Evolutionary conservation across 2,329 filamentous ascomycete species (phyloP).

Genomic region (Scopulariopsis brevicaulis): DNA sequence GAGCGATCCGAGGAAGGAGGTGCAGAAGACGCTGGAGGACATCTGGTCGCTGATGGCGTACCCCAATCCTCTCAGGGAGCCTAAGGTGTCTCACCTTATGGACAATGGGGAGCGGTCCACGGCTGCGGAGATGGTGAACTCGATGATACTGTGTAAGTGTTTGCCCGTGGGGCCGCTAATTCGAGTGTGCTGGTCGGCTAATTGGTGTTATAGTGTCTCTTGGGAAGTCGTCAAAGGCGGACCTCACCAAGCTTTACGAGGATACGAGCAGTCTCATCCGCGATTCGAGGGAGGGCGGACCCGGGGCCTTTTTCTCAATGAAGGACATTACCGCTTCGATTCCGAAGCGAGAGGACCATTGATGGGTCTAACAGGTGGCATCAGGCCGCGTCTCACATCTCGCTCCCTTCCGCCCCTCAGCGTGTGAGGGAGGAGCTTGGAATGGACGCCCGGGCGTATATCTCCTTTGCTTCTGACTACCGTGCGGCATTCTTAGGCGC

Average conservation of each 20-base stretch:
- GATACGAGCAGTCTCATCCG: conserved; percentile 82
- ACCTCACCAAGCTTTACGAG: conserved; percentile 73
- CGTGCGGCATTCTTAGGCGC: too few species aligned
- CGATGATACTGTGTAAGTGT: conserved; percentile 73
- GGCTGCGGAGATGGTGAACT: conserved; percentile 89
- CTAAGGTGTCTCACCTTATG: conserved; percentile 65
- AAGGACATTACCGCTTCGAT: conserved; percentile 32
- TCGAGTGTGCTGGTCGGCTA: conserved; percentile 8
- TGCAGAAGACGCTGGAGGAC: conserved; percentile 64
- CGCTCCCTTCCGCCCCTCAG: not conserved
- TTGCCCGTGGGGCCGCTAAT: not conserved
- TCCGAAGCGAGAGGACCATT: conserved; percentile 23
- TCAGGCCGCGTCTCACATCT: not conserved
- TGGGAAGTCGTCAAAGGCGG: conserved; percentile 78
- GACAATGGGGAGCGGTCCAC: conserved; percentile 62
- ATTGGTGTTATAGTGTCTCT: conserved; percentile 54
- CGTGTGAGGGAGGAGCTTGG: too few species aligned
- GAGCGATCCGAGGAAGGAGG: conserved; percentile 56
- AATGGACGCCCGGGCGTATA: too few species aligned
- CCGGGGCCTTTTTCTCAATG: conserved; percentile 68
- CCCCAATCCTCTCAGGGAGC: conserved; percentile 63
- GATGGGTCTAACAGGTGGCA: conserved; percentile 2
- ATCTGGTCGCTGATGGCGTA: conserved; percentile 88
- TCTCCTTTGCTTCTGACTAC: too few species aligned
- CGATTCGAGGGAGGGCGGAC: conserved; percentile 67